A percentile compares a stretch with the other conserved stretches of the same genome.
Conservation (phyloP, 2,329 filamentous ascomycete species). For the Furcasterigmium sp. region DNA sequence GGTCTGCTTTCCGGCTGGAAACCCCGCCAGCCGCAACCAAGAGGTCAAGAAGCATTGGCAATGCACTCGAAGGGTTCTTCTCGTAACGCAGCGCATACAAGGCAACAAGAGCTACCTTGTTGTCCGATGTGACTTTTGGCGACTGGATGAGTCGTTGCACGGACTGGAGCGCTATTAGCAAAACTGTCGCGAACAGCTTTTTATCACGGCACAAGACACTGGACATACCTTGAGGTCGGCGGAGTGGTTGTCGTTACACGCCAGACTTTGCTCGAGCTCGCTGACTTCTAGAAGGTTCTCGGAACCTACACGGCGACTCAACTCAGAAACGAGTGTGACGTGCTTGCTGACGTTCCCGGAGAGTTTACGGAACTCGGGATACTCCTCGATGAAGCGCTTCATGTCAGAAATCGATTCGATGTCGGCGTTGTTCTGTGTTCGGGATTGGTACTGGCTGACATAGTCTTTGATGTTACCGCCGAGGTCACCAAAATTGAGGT, state of each 20-base stretch:
- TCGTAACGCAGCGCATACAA: slow-evolving; percentile 94
- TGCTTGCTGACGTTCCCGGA: slow-evolving; percentile 99
- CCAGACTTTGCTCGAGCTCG: slow-evolving; percentile 92
- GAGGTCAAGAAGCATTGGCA: slow-evolving; percentile 82
- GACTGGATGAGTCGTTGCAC: slow-evolving; percentile 83
- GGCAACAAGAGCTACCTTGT: slow-evolving; percentile 84
- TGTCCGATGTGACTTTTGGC: slow-evolving; percentile 68
- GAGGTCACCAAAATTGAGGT: slow-evolving; percentile 91
- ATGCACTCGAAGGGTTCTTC: slow-evolving; percentile 76
- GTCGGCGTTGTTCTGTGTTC: slow-evolving; percentile 93
- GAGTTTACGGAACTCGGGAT: slow-evolving; percentile 93
- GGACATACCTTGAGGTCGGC: slow-evolving; percentile 75
- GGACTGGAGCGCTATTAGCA: slow-evolving; percentile 40
- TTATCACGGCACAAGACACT: too few relatives aligned
- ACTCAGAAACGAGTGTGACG: slow-evolving; percentile 89
- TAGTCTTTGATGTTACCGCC: slow-evolving; percentile 97
- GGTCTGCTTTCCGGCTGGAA: slow-evolving; percentile 66
- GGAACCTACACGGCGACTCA: slow-evolving; percentile 80
- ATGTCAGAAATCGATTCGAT: slow-evolving; percentile 97
- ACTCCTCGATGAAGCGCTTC: slow-evolving; percentile 99
- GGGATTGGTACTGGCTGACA: slow-evolving; percentile 95
- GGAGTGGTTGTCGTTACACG: slow-evolving; percentile 93
- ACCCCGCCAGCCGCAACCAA: slow-evolving; percentile 80
- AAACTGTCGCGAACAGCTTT: too few relatives aligned
- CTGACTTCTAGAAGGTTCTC: slow-evolving; percentile 92